Evolutionary conservation across 148 eudicot genomes (phyloP), one percentile per base, ranked within the genome.

Genomic region (Rhododendron kiyosumense): DNA sequence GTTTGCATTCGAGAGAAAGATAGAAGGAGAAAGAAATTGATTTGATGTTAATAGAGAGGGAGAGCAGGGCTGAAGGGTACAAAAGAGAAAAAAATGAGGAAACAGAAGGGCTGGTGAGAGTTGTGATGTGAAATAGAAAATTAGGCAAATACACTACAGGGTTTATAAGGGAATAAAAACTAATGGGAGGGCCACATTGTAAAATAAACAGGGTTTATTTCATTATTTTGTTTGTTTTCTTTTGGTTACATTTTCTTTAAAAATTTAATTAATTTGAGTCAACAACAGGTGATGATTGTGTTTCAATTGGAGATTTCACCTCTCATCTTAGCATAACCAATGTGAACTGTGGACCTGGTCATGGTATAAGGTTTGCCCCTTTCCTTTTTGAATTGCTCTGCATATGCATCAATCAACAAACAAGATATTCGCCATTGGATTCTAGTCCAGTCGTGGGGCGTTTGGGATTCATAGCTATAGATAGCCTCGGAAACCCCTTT

Each of bases 291-390:
- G 96, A 94, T 89, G 96, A 91, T 89, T 92, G 94, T 85, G 86
- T 94, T 85, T 94, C 96, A 0, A 88, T 94, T 45, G 96, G 96
- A 69, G 96, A 94, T 89, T 74, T 86, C 85, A 89, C 87, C n/a
- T 93, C 88, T 82, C 65, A 93, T 75, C 76, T 94, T 26, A 83
- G 87, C 41, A 87, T 94, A 84, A 18, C 46, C 61, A 89, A 93
- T 87, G 61, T 94, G 67, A 84, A 87, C 41, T 94, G 96, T 87
- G 94, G 96, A 89, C 96, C 96, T 38, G 96, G 96, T 78, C 96
- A 94, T 83, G 96, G 96, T 26, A 85, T 94, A 67, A 94, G 96
- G 96, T 91, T 30, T 85, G 81, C 10, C 54, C 34, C 4, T 12
- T 85, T 65, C 36, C 28, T 79, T 63, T 41, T 34, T 0, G 41